Base-by-base conservation (phyloP, 805 yeast genomes). In the Brettanomyces bruxellensis region DNA sequence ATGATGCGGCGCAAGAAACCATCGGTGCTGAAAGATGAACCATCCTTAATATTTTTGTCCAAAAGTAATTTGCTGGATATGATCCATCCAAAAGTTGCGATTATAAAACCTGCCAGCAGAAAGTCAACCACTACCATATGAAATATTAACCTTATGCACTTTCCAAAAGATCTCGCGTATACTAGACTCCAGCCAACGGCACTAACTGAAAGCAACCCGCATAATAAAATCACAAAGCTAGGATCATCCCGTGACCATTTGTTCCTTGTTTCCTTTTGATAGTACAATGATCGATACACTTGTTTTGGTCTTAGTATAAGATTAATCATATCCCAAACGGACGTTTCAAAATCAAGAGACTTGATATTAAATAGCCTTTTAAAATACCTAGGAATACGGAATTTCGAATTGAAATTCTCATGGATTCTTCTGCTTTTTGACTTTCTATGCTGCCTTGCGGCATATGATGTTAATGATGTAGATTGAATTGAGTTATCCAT, bases 181-280 rank as follows among this genome's bases (percentile, higher is more conserved):
- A 88, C 85, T 43, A 86, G 64, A 4, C 96, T 96, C 96, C 96
- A 89, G 1, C 88, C 93, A 23, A 90, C 58, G 0, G 96, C 95
- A 50, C 90, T 79, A 4, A 86, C 61, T 1, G 78, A 71, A 25
- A 90, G 66, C 49, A 89, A 74, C 2, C 71, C 68, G n/a, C 85
- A 74, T 45, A 89, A 68, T 38, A 90, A 67, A 32, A 90, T 74
- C 50, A 86, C 79, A 58, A 90, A 89, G 25, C 93, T 81, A 0
- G 97, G 97, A 62, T 89, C 97, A 63, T 90, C 96, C 52, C 97
- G 73, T 1, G 95, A 81, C 83, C 95, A 88, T 52, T 79, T 77
- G 55, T 82, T 77, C 57, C 79, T 81, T 2, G 88, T 82, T 55
- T 85, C 91, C 55, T 81, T 84, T 53, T 86, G 89, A 59, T 86